These are phyloP conservation scores for Solanum hybrid DNA, from an alignment of 305 asterid species.

Conservation along the genomic window DNA sequence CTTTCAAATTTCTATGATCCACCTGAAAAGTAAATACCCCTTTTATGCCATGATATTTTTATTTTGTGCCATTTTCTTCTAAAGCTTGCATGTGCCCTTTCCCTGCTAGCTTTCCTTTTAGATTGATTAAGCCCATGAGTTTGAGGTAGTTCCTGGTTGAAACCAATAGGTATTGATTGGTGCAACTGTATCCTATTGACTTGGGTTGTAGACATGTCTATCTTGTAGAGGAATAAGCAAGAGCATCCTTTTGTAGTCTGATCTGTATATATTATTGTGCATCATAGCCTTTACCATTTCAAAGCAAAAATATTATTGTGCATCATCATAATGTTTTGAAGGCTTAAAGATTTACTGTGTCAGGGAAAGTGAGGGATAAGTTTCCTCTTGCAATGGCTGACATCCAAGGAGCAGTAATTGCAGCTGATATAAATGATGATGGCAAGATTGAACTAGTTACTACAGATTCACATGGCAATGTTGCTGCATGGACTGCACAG, in stretches of 20 bases:
- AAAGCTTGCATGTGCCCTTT: neutral
- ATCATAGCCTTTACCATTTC: neutral
- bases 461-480: constrained; percentile 89
- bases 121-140: neutral
- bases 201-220: neutral
- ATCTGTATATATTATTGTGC: neutral
- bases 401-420: constrained; percentile 93
- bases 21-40: neutral
- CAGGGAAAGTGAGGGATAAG: constrained; percentile 85
- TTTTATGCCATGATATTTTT: neutral
- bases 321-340: constrained; percentile 2
- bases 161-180: neutral
- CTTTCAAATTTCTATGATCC: neutral
- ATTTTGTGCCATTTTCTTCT: neutral
- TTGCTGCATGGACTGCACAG: constrained; percentile 96
- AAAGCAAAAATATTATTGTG: neutral
- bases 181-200: neutral
- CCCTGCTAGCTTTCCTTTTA: neutral
- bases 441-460: constrained; percentile 93
- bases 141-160: neutral
- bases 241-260: neutral
- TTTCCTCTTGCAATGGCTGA: constrained; percentile 99
- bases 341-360: constrained; percentile 6
- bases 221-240: neutral
- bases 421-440: constrained; percentile 96